Evolutionary conservation across 2,329 filamentous ascomycete genomes (phyloP).

Genomic region (Ceratocystis cubensis): DNA sequence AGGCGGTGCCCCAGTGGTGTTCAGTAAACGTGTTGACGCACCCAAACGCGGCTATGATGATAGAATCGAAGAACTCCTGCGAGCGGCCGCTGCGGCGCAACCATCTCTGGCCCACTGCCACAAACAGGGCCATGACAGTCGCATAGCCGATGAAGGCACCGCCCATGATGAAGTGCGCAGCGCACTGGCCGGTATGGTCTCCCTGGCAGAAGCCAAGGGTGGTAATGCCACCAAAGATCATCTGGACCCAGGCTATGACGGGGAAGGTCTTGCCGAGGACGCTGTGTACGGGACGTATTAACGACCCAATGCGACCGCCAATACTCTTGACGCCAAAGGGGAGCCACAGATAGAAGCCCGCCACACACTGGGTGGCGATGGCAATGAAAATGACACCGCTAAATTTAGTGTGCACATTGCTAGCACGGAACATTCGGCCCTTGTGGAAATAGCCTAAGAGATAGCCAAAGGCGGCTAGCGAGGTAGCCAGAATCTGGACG

Average conservation of each 20-base stretch:
- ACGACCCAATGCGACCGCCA: conserved; percentile 61
- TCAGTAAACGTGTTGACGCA: conserved; percentile 98
- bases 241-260: conserved; percentile 77
- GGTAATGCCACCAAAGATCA: conserved; percentile 92
- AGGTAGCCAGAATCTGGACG: conserved; percentile 60
- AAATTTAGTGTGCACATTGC: conserved; percentile 71
- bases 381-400: conserved; percentile 70
- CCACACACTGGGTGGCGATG: conserved; percentile 59
- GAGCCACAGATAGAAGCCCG: conserved; percentile 79
- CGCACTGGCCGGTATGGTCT: conserved; percentile 83
- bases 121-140: conserved; percentile 69
- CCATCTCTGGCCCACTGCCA: conserved; percentile 83
- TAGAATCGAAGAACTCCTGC: conserved; percentile 92
- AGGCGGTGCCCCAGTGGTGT: conserved; percentile 79
- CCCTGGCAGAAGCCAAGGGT: conserved; percentile 82
- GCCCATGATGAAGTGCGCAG: conserved; percentile 98
- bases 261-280: conserved; percentile 80
- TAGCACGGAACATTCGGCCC: conserved; percentile 65
- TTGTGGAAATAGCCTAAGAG: conserved; percentile 85
- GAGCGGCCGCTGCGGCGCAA: conserved; percentile 68
- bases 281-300: conserved; percentile 62
- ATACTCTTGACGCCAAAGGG: conserved; percentile 70
- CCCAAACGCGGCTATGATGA: conserved; percentile 86
- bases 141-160: conserved; percentile 92
- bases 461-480: conserved; percentile 70